A percentile compares a stretch with the other conserved stretches of the same genome.
phyloP scores from a whole-genome alignment of 73 alveolate species.

The Paramecium caudatum region DNA sequence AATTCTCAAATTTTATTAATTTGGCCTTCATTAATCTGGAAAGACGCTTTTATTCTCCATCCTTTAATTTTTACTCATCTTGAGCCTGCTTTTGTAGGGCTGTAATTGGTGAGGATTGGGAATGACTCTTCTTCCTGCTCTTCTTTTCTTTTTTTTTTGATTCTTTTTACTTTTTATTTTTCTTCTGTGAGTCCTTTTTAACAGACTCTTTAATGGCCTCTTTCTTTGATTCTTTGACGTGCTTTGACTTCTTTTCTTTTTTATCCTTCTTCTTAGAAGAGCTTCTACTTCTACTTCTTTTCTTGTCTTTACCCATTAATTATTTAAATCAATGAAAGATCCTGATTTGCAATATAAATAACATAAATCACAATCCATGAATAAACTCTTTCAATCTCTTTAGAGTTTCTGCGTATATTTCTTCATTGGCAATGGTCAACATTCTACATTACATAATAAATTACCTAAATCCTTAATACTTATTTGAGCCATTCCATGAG shows the following conservation, averaged over 20 bases:
- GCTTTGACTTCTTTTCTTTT: conserved; percentile 24
- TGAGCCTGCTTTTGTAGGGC: not conserved
- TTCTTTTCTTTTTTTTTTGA: conserved; percentile 35
- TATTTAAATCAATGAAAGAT: conserved; percentile 5
- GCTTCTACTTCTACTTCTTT: conserved; percentile 25
- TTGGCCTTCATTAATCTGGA: conserved; percentile 39
- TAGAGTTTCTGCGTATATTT: conserved; percentile 40
- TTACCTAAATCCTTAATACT: conserved; percentile 69
- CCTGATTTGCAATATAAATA: not conserved
- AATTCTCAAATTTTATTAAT: conserved; percentile 23
- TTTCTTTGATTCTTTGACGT: conserved; percentile 21
- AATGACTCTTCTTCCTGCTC: conserved; percentile 57
- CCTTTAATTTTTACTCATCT: conserved; percentile 49
- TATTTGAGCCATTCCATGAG: conserved; percentile 48
- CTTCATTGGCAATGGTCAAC: conserved; percentile 66
- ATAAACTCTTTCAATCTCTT: conserved; percentile 66
- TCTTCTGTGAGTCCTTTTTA: conserved; percentile 38
- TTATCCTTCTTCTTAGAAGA: conserved; percentile 17
- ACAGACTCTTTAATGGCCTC: not conserved
- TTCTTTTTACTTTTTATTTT: conserved; percentile 53
- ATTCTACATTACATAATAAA: conserved; percentile 29
- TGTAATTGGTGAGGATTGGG: not conserved
- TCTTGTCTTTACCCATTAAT: conserved; percentile 48
- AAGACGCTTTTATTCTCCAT: not conserved
- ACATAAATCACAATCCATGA: not conserved